phyloP scores from a whole-genome alignment of 176 grass and related monocot species.

The Phragmites australis region DNA sequence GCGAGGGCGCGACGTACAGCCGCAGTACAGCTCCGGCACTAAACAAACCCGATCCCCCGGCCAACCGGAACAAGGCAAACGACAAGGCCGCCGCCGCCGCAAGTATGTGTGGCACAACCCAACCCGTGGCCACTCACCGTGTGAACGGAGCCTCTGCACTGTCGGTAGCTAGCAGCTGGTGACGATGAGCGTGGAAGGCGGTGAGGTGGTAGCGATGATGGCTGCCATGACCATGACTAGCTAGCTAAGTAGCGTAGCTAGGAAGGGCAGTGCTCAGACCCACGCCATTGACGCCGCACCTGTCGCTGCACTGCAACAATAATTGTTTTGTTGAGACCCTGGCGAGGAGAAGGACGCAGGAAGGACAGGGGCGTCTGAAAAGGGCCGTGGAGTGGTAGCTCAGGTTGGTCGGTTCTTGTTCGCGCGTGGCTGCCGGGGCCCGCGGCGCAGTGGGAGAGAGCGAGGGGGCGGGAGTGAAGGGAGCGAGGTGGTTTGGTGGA shows the following conservation, averaged over 20 bases:
- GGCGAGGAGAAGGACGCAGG: background rate
- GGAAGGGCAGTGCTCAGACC: background rate
- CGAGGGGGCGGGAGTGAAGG: background rate
- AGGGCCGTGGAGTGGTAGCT: background rate
- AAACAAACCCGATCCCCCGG: background rate
- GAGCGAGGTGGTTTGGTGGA: background rate
- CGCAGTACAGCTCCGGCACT: background rate
- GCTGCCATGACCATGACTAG: conserved; percentile 24
- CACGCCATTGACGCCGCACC: conserved; percentile 36
- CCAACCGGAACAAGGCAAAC: conserved; percentile 40
- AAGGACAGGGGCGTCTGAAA: background rate
- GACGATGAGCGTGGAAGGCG: background rate
- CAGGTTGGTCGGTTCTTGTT: background rate
- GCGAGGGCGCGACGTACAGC: background rate
- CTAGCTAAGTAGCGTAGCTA: background rate
- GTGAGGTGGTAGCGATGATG: conserved; percentile 25
- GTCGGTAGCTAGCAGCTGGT: background rate
- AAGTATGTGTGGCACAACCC: background rate
- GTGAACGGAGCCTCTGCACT: background rate
- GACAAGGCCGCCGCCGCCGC: conserved; percentile 26
- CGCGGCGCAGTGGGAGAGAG: background rate
- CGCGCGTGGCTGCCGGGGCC: background rate
- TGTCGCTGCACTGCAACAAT: conserved; percentile 32
- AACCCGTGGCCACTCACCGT: background rate
- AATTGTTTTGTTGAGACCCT: background rate